Percentiles rank a stretch among this genome's conserved stretches.
Evolutionary conservation across 2,329 filamentous ascomycete species (phyloP).

Genomic region (Penicillium sp.): DNA sequence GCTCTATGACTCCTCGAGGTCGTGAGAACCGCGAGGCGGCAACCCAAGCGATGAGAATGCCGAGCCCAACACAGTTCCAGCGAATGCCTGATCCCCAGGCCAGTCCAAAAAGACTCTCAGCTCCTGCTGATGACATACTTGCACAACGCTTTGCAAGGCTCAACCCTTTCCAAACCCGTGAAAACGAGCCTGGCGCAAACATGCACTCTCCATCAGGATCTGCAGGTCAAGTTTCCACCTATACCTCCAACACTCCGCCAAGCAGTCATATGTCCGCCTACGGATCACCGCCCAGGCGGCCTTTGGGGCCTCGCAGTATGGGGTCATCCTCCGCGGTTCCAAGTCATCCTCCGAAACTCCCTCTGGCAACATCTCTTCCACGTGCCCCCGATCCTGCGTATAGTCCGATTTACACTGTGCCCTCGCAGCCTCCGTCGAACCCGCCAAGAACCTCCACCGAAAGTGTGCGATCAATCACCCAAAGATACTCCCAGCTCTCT

Average conservation of each 20-base stretch:
- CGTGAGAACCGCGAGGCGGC: constrained; percentile 22
- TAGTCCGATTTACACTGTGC: constrained; percentile 45
- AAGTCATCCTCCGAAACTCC: constrained; percentile 46
- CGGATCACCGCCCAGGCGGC: constrained; percentile 30
- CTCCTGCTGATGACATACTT: constrained; percentile 36
- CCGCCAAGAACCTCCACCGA: constrained; percentile 44
- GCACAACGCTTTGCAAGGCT: constrained; percentile 45
- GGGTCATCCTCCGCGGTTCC: constrained; percentile 35
- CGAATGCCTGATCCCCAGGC: constrained; percentile 21
- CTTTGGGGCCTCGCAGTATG: constrained; percentile 47
- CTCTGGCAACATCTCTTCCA: constrained; percentile 43
- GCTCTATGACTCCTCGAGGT: constrained; percentile 18
- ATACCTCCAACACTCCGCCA: constrained; percentile 14
- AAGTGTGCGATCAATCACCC: constrained; percentile 38
- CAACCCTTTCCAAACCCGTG: constrained; percentile 25
- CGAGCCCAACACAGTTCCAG: constrained; percentile 42
- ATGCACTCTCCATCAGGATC: constrained; percentile 9
- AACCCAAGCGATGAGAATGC: constrained; percentile 36
- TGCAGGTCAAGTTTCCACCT: constrained; percentile 15
- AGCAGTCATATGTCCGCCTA: constrained; percentile 15
- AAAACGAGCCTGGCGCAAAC: constrained; percentile 1
- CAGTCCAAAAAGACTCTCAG: constrained; percentile 27
- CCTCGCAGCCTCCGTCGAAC: constrained; percentile 39
- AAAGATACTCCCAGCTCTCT: constrained; percentile 37
- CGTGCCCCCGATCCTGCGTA: constrained; percentile 51